Conservation (phyloP, 2,329 filamentous ascomycete genomes). For the Scytalidium sp. region DNA sequence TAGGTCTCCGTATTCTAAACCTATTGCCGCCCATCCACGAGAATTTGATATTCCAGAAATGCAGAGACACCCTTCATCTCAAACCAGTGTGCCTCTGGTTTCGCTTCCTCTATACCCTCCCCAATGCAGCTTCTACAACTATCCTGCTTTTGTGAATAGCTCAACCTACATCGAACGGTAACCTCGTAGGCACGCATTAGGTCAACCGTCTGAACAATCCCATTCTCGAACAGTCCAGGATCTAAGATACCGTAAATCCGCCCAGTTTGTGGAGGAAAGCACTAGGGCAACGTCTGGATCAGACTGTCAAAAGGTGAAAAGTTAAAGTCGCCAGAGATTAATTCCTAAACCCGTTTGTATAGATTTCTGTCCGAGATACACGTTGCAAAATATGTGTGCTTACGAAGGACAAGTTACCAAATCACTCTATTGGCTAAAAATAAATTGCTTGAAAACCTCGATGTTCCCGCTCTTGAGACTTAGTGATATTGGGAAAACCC, state of each 20-base stretch:
- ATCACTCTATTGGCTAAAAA: constrained; percentile 35
- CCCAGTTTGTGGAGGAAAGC: too few relatives aligned
- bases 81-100: constrained; percentile 53
- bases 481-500: too few relatives aligned
- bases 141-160: constrained; percentile 50
- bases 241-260: too few relatives aligned
- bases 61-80: constrained; percentile 52
- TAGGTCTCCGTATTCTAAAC: constrained; percentile 49
- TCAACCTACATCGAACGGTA: constrained; percentile 54
- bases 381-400: constrained; percentile 66
- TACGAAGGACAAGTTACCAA: constrained; percentile 67
- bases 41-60: constrained; percentile 57
- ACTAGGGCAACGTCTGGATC: too few relatives aligned
- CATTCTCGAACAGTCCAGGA: too few relatives aligned
- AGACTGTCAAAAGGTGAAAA: too few relatives aligned
- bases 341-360: too few relatives aligned
- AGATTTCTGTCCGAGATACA: constrained; percentile 42
- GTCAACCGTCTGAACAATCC: too few relatives aligned
- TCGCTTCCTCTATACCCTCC: constrained; percentile 35
- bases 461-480: too few relatives aligned
- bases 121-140: constrained; percentile 38
- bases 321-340: too few relatives aligned
- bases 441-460: neutral
- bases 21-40: constrained; percentile 67
- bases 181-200: too few relatives aligned